Evolutionary conservation across 1,284 basidiomycete species (phyloP), one percentile per base, ranked within the genome.

Genomic region (Pterulicium gracile): DNA sequence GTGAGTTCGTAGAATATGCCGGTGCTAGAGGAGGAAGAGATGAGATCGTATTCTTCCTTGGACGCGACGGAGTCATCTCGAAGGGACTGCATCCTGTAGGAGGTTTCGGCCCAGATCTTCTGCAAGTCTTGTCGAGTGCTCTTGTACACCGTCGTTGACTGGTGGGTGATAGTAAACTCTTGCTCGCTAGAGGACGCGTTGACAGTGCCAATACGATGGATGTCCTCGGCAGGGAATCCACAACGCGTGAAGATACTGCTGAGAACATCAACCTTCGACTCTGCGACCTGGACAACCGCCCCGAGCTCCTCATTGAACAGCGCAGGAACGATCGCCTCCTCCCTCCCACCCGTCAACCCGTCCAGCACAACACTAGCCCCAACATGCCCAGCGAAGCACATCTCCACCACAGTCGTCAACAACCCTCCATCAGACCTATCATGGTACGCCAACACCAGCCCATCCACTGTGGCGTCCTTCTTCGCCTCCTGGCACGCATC

Each of bases 251-350:
- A 91, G 2, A 73, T 67, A 13, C 72, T 63, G 42, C 70, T 69
- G 52, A 98, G 72, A 3, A 66, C 62, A 5, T 65, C 59, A 43
- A 93, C 60, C 42, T 88, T 75, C 3, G 69, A 64, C 47, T 77
- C 63, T 48, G 79, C 75, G 44, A 97, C 78, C 65, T 99, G 96
- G 48, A 98, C 64, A 20, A 98, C 84, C 3, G 86, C 93, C 36
- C 96, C 96, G 14, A 98, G 75, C 65, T 98, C 96, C 61, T 98
- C 95, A 62, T 94, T 96, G 72, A 98, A 98, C 42, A 98, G 68
- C 0, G 81, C 72, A 2, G 85, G 71, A 15, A 91, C 63, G 1
- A 76, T 71, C 49, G 83, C 75, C 14, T 69, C 63, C 14, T 63
- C 56, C 15, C 70, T 58, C 36, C 64, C 60, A n/a, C 88, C 57